phyloP scores from a whole-genome alignment of 2,329 filamentous ascomycete genomes.

The Talaromyces amestolkiae region DNA sequence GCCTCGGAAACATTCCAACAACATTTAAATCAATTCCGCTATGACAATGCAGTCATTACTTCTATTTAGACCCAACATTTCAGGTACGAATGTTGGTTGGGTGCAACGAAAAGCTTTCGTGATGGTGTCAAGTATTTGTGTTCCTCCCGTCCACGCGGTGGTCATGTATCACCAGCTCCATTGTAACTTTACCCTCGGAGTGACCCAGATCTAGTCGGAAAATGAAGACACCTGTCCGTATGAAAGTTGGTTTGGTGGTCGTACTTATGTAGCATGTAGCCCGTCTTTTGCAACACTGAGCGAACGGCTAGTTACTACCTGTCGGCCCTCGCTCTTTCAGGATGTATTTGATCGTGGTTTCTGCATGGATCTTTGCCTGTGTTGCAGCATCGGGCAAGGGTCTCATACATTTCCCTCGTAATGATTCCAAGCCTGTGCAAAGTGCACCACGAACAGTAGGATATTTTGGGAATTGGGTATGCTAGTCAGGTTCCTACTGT shows the following conservation, averaged over 20 bases:
- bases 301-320: not conserved
- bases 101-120: not conserved
- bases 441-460: not conserved
- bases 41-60: not conserved
- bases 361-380: not conserved
- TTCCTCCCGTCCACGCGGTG: not conserved
- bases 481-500: not conserved
- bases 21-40: not conserved
- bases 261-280: not conserved
- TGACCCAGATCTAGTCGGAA: not conserved
- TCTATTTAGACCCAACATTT: not conserved
- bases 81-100: not conserved
- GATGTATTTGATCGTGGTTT: not conserved
- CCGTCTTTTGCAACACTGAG: not conserved
- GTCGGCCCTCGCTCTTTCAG: not conserved
- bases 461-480: not conserved
- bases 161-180: not conserved
- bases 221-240: not conserved
- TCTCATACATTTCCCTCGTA: not conserved
- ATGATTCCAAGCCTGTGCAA: not conserved
- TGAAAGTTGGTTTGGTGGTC: not conserved
- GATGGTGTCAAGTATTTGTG: not conserved
- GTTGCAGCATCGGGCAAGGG: not conserved
- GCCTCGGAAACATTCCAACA: not conserved
- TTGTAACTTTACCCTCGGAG: not conserved